Base-by-base conservation (phyloP, 108 stramenopile species). In the Discostella stelligeroides region DNA sequence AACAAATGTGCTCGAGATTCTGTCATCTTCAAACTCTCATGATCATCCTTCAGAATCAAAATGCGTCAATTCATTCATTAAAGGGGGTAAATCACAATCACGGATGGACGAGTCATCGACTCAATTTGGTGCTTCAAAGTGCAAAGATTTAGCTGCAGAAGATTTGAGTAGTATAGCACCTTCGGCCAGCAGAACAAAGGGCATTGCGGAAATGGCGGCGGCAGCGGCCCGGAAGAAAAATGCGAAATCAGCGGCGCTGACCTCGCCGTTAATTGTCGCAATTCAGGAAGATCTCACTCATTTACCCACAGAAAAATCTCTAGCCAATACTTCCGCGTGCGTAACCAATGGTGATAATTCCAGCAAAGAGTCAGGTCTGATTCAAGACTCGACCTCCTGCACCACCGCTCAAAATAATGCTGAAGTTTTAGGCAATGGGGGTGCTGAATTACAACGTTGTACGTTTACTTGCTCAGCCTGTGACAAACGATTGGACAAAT, bases 161-260 rank as follows among this genome's bases (percentile, higher is more conserved):
- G 60, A 60, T 7, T 25, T 61, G 29, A 59, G 38, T 50, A 46
- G n/a, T 1, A 23, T 21, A 1, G 62, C n/a, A n/a, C n/a, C n/a
- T n/a, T n/a, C n/a, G n/a, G n/a, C n/a, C n/a, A n/a, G n/a, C n/a
- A n/a, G n/a, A n/a, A n/a, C 49, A 23, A 38, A 25, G 50, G 50
- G 76, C 2, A 46, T 70, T 34, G 76, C 68, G 7, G 68, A 60
- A 6, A 62, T 76, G 62, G 76, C 76, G 17, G 76, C 76, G 27
- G 69, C 69, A 3, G 59, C 59, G 8, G 69, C 69, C 25, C 38
- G 17, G 20, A 48, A 70, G 43, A 68, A 24, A 28, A 13, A 45
- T 45, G 43, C 43, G 7, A 45, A 45, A 10, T n/a, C 63, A 39
- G 1, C 17, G 2, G 63, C 46, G 41, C 5, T 34, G 34, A 34